These are phyloP conservation scores for Phytophthora litchii DNA, from an alignment of 352 stramenopile genomes.

Conservation along the genomic window DNA sequence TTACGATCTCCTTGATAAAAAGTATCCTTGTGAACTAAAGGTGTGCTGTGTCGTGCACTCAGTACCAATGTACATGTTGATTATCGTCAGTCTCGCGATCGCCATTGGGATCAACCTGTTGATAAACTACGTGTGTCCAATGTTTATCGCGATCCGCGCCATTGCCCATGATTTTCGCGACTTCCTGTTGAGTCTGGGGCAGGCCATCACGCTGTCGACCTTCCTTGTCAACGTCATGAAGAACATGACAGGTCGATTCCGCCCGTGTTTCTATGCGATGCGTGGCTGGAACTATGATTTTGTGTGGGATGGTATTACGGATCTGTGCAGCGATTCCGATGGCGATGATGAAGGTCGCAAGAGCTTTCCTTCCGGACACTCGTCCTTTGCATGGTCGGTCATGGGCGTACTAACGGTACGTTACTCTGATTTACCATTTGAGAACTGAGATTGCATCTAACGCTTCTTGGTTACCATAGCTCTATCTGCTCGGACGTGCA, in stretches of 20 bases:
- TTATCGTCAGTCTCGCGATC: conserved; percentile 39
- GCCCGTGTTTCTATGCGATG: conserved; percentile 80
- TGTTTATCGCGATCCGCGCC: conserved; percentile 48
- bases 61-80: conserved; percentile 62
- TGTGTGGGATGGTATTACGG: conserved; percentile 68
- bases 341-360: conserved; percentile 68
- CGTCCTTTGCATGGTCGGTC: conserved; percentile 71
- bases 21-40: neutral
- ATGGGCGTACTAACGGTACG: conserved; percentile 73
- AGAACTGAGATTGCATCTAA: conserved; percentile 9
- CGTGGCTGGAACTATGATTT: conserved; percentile 70
- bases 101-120: conserved; percentile 57
- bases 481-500: conserved; percentile 74
- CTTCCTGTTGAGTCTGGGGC: conserved; percentile 66
- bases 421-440: neutral
- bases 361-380: conserved; percentile 78
- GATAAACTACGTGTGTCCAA: conserved; percentile 61
- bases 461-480: conserved; percentile 26
- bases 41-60: neutral
- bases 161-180: conserved; percentile 75
- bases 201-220: conserved; percentile 54
- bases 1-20: conserved; percentile 5
- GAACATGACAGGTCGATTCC: conserved; percentile 68
- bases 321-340: conserved; percentile 55
- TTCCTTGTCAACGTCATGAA: conserved; percentile 79